phyloP scores from a whole-genome alignment of 2,329 filamentous ascomycete species.

The Pseudogymnoascus sp. region DNA sequence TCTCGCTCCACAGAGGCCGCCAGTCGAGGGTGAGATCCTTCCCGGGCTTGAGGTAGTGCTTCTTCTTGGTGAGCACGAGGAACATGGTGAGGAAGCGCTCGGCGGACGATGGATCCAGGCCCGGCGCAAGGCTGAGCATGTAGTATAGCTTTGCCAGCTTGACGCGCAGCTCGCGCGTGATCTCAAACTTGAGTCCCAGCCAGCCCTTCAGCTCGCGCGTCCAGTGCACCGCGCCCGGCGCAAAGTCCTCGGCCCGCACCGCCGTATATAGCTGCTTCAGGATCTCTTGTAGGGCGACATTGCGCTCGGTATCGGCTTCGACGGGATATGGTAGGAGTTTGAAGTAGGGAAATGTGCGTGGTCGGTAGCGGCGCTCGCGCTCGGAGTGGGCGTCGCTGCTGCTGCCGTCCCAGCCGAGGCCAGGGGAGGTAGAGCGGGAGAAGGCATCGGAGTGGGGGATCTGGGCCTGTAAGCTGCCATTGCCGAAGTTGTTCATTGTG shows the following conservation, averaged over 20 bases:
- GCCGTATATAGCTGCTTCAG: constrained; percentile 90
- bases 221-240: constrained; percentile 90
- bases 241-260: constrained; percentile 86
- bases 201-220: constrained; percentile 91
- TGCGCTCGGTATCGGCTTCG: constrained; percentile 71
- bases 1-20: constrained; percentile 84
- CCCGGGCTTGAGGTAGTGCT: constrained; percentile 86
- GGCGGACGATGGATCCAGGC: constrained; percentile 70
- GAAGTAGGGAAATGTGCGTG: constrained; percentile 90
- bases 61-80: constrained; percentile 88
- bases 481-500: constrained; percentile 15
- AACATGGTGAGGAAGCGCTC: constrained; percentile 97
- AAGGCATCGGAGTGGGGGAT: constrained; percentile 48
- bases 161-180: constrained; percentile 73
- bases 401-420: constrained; percentile 43
- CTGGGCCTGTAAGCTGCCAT: constrained; percentile 16
- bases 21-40: constrained; percentile 90
- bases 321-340: constrained; percentile 80
- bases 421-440: constrained; percentile 81
- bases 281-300: constrained; percentile 76
- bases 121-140: constrained; percentile 82
- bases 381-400: constrained; percentile 42
- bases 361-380: constrained; percentile 60
- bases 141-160: constrained; percentile 89
- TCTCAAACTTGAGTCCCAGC: constrained; percentile 95